Evolutionary conservation across 2,329 filamentous ascomycete genomes (phyloP).

Genomic region (Meredithiella fracta): DNA sequence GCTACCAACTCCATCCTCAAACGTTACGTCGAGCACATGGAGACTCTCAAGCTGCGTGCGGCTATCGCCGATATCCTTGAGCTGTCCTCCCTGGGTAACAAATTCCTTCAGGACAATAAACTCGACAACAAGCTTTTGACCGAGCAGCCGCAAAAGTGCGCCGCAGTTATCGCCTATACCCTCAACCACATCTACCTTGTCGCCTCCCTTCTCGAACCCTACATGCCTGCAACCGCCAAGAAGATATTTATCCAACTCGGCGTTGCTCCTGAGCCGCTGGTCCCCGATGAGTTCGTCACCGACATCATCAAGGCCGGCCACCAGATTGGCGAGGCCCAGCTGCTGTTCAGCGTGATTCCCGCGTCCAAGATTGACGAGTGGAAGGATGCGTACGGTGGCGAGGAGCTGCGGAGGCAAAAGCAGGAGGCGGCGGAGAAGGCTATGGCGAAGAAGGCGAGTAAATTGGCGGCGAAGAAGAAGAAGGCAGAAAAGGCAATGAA

Average conservation of each 20-base stretch:
- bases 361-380: constrained; percentile 69
- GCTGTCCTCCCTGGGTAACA: constrained; percentile 42
- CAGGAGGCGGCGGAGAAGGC: constrained; percentile 36
- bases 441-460: constrained; percentile 34
- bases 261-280: constrained; percentile 30
- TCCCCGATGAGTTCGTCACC: constrained; percentile 51
- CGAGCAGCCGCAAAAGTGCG: constrained; percentile 37
- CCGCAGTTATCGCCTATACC: constrained; percentile 54
- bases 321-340: constrained; percentile 61
- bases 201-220: constrained; percentile 62
- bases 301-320: constrained; percentile 53
- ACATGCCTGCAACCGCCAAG: constrained; percentile 64
- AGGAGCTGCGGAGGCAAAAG: constrained; percentile 51
- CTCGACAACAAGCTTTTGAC: constrained; percentile 38
- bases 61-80: constrained; percentile 50
- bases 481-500: constrained; percentile 23
- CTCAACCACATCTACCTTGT: constrained; percentile 73
- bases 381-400: constrained; percentile 57
- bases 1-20: constrained; percentile 51
- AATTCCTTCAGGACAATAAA: constrained; percentile 34
- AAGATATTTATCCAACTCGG: constrained; percentile 67
- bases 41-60: constrained; percentile 53
- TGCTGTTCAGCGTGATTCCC: constrained; percentile 71
- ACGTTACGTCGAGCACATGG: constrained; percentile 50
- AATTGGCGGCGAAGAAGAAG: constrained; percentile 34